Evolutionary conservation across 441 rosid genomes (phyloP).

Genomic region (Adansonia rubrostipa): DNA sequence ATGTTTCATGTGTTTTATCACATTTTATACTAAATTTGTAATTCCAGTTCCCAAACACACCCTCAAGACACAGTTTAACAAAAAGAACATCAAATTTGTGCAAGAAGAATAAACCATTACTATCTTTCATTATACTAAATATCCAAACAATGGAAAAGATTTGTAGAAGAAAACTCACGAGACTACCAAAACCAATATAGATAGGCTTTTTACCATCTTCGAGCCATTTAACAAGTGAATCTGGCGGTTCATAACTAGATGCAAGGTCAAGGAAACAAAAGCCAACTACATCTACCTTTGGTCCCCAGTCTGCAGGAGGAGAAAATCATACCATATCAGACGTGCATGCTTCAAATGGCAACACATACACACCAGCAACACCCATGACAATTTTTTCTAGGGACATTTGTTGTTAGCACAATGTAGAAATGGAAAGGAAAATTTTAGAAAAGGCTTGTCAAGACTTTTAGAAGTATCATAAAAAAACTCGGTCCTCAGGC

Average conservation of each 20-base stretch:
- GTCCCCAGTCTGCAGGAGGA: conserved; percentile 55
- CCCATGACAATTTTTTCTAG: neutral
- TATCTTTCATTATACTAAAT: neutral
- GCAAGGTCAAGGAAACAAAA: conserved; percentile 65
- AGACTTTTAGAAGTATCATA: neutral
- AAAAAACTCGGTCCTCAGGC: neutral
- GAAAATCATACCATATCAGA: conserved; percentile 18
- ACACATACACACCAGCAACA: neutral
- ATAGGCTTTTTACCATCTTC: conserved; percentile 49
- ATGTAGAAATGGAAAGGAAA: neutral
- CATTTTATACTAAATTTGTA: neutral
- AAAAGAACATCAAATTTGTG: neutral
- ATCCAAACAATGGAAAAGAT: conserved; percentile 6
- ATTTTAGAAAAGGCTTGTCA: neutral
- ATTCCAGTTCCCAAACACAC: conserved; percentile 11
- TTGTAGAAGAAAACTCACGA: conserved; percentile 43
- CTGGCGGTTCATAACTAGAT: conserved; percentile 55
- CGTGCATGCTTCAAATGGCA: conserved; percentile 12
- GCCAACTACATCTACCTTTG: conserved; percentile 55
- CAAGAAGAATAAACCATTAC: neutral
- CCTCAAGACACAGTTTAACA: neutral
- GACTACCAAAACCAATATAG: conserved; percentile 67
- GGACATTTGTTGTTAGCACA: neutral
- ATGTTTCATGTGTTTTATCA: neutral
- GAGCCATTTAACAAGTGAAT: conserved; percentile 52